phyloP scores from a whole-genome alignment of 768 basidiomycete species.

The Lyophyllum semitale region DNA sequence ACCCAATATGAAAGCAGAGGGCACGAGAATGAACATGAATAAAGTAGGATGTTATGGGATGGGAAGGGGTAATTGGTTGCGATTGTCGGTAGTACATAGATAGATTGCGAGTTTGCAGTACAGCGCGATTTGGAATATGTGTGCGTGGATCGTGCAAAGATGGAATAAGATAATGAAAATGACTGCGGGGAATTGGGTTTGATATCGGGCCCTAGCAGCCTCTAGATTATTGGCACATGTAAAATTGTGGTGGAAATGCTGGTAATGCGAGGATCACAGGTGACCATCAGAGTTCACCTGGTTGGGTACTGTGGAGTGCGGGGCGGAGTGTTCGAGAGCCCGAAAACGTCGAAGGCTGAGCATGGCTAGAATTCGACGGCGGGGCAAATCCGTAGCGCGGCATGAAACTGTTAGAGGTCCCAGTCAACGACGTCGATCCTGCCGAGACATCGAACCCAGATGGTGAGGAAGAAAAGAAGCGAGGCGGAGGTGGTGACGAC shows the following conservation, averaged over 20 bases:
- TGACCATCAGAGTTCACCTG: conserved; percentile 30
- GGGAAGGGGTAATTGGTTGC: conserved; percentile 18
- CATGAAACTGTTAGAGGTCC: conserved; percentile 34
- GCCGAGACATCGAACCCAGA: conserved; percentile 26
- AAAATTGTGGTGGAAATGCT: conserved; percentile 35
- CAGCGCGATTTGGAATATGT: conserved; percentile 25
- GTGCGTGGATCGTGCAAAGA: conserved; percentile 24
- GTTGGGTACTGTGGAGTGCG: conserved; percentile 38
- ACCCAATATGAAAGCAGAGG: conserved; percentile 21
- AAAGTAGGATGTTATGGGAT: conserved; percentile 25
- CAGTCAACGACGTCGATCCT: conserved; percentile 31
- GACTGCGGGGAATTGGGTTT: conserved; percentile 21
- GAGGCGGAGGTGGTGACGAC: conserved; percentile 48
- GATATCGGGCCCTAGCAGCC: conserved; percentile 42
- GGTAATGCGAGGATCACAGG: conserved; percentile 31
- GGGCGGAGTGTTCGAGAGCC: conserved; percentile 29
- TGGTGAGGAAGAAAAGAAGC: conserved; percentile 40
- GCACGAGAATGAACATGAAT: conserved; percentile 24
- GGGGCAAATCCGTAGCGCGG: conserved; percentile 35
- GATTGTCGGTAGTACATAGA: conserved; percentile 33
- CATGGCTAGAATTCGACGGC: conserved; percentile 20
- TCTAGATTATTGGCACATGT: conserved; percentile 43
- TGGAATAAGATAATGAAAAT: conserved; percentile 20
- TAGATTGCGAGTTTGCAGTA: conserved; percentile 23
- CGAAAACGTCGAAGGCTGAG: conserved; percentile 34